Evolutionary conservation across 2,329 filamentous ascomycete species (phyloP).

Genomic region (Alternaria arbusti): DNA sequence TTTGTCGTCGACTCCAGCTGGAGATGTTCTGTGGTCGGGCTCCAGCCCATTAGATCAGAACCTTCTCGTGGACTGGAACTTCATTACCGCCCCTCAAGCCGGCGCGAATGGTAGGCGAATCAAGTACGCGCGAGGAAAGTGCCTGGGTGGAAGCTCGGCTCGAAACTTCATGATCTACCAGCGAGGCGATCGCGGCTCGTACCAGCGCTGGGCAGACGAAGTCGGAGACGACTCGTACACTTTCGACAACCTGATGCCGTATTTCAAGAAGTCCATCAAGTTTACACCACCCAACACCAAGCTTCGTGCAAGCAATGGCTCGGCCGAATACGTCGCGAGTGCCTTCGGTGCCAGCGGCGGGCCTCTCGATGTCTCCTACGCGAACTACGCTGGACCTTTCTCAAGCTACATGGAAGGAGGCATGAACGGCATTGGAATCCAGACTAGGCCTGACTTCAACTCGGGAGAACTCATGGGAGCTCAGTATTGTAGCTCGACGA

Average conservation of each 20-base stretch:
- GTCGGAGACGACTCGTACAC: conserved; percentile 40
- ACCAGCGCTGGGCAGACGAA: conserved; percentile 36
- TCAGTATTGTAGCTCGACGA: conserved; percentile 30
- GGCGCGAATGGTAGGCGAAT: conserved; percentile 21
- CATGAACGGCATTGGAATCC: conserved; percentile 23
- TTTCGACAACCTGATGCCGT: conserved; percentile 33
- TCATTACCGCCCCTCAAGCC: conserved; percentile 36
- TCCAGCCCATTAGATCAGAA: conserved; percentile 26
- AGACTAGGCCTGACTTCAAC: conserved; percentile 20
- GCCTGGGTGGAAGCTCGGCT: conserved; percentile 38
- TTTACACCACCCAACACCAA: conserved; percentile 34
- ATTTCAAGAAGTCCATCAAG: conserved; percentile 38
- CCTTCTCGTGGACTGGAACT: conserved; percentile 37
- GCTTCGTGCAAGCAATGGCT: conserved; percentile 16
- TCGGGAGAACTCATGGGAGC: conserved; percentile 21
- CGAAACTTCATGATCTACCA: conserved; percentile 34
- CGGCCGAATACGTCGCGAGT: conserved; percentile 13
- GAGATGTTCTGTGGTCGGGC: conserved; percentile 27
- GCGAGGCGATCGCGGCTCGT: conserved; percentile 19
- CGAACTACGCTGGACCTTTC: conserved; percentile 25
- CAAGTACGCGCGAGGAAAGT: conserved; percentile 40
- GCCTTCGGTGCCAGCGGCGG: conserved; percentile 16
- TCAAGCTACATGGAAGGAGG: conserved; percentile 22
- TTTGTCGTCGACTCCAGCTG: conserved; percentile 21
- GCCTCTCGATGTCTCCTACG: conserved; percentile 24